Evolutionary conservation across 805 yeast species (phyloP), one percentile per base, ranked within the genome.

Genomic region (Candida boleticola): DNA sequence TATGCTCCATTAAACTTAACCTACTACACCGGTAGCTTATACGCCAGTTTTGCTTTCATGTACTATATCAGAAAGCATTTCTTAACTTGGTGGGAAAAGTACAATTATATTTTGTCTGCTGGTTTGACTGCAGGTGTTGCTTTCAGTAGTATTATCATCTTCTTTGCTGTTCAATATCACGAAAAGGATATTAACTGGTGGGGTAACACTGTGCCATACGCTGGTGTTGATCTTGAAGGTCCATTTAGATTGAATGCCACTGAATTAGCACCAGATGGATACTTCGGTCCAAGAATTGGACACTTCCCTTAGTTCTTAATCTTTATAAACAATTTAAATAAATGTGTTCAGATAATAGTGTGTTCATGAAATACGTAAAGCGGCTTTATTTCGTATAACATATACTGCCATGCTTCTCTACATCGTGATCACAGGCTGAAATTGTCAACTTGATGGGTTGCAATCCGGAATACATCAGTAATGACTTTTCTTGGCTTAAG

Each of bases 101-200:
- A 65, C 47, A 65, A 33, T 14, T 33, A 14, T 33, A 51, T 63
- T 25, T 54, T 63, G 29, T 47, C 63, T 1, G 63, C 61, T 26
- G 64, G 55, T 14, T 48, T 64, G 54, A 45, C 48, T 32, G 59
- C 67, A 1, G 71, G 69, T 38, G 55, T 64, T 29, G 71, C 69
- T 11, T 63, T 63, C 41, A 46, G 61, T 46, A 48, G 60, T 11
- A 50, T 65, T 40, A 63, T 65, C 39, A 60, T 65, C 27, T 65
- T 63, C 55, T 65, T 65, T 47, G 64, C n/a, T n/a, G n/a, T n/a
- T n/a, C n/a, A n/a, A n/a, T n/a, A n/a, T n/a, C n/a, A n/a, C n/a
- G n/a, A n/a, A 69, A 62, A 56, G 43, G 37, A 44, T 23, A 48
- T 64, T 26, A 35, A 23, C 14, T 61, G 65, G 66, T 60, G 66